Evolutionary conservation across 306 rosid genomes (phyloP).

Genomic region (Dalbergia cochinchinensis): DNA sequence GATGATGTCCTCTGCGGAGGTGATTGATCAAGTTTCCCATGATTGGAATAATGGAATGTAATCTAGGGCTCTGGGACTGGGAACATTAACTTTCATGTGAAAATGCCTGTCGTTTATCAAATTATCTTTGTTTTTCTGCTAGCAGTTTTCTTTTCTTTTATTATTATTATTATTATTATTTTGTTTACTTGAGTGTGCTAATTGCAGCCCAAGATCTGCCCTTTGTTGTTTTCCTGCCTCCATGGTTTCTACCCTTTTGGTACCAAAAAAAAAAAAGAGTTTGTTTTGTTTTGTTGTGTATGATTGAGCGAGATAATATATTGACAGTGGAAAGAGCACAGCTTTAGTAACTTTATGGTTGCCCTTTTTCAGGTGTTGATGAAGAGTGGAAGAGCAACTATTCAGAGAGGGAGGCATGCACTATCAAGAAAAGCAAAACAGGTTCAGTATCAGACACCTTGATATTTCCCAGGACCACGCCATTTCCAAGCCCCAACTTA

Average conservation of each 20-base stretch:
- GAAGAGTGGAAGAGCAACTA: constrained; percentile 78
- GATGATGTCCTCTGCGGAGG: constrained; percentile 76
- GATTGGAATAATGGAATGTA: constrained; percentile 46
- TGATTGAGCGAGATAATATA: constrained; percentile 50
- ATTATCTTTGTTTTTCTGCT: constrained; percentile 28
- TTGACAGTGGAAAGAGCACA: constrained; percentile 58
- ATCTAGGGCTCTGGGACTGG: constrained; percentile 47
- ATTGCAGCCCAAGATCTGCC: constrained; percentile 61
- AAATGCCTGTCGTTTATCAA: constrained; percentile 15
- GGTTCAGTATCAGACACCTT: constrained; percentile 68
- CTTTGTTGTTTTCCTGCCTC: constrained; percentile 60
- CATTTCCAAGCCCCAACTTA: constrained; percentile 45
- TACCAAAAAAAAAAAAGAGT: constrained; percentile 27
- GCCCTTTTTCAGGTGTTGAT: constrained; percentile 76
- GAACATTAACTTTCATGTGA: constrained; percentile 39
- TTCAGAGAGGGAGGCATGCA: constrained; percentile 81
- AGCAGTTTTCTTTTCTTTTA: neutral
- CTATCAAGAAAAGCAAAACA: constrained; percentile 84
- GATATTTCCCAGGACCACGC: constrained; percentile 68
- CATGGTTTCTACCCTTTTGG: constrained; percentile 36
- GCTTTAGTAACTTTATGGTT: constrained; percentile 64
- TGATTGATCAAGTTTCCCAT: constrained; percentile 54
- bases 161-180: too few species aligned
- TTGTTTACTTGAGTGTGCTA: constrained; percentile 40
- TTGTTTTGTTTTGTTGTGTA: constrained; percentile 32